Conservation (phyloP, 1,284 basidiomycete genomes). For the Macrocybe sp. region DNA sequence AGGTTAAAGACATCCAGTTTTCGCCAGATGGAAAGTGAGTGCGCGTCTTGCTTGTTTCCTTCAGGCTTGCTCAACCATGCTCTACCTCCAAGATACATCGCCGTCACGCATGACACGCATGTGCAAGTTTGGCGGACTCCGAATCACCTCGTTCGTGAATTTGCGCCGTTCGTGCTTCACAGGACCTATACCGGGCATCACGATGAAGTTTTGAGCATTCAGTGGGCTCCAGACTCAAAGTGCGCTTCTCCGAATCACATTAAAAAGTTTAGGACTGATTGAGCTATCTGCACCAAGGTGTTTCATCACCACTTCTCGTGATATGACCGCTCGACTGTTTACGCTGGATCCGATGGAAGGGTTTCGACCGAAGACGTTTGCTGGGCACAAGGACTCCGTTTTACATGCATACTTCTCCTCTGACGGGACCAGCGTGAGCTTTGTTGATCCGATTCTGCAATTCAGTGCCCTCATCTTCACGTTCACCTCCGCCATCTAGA, state of each 20-base stretch:
- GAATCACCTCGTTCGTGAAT: slow-evolving; percentile 89
- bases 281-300: slow-evolving; percentile 49
- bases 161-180: slow-evolving; percentile 92
- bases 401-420: slow-evolving; percentile 86
- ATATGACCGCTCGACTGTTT: slow-evolving; percentile 95
- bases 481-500: slow-evolving; percentile 22
- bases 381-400: slow-evolving; percentile 90
- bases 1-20: slow-evolving; percentile 84
- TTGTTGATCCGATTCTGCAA: background rate
- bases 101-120: slow-evolving; percentile 87
- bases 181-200: slow-evolving; percentile 96
- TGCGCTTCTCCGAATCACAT: slow-evolving; percentile 9
- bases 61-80: background rate
- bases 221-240: slow-evolving; percentile 91
- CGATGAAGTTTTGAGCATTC: slow-evolving; percentile 87
- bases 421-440: slow-evolving; percentile 70
- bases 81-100: slow-evolving; percentile 64
- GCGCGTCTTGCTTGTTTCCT: background rate
- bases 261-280: background rate
- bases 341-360: slow-evolving; percentile 89
- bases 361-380: slow-evolving; percentile 95
- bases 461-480: background rate
- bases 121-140: slow-evolving; percentile 97
- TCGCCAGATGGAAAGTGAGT: slow-evolving; percentile 89
- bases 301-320: slow-evolving; percentile 92